phyloP scores from a whole-genome alignment of 2,329 filamentous ascomycete species.

The Verticillium alfalfae region DNA sequence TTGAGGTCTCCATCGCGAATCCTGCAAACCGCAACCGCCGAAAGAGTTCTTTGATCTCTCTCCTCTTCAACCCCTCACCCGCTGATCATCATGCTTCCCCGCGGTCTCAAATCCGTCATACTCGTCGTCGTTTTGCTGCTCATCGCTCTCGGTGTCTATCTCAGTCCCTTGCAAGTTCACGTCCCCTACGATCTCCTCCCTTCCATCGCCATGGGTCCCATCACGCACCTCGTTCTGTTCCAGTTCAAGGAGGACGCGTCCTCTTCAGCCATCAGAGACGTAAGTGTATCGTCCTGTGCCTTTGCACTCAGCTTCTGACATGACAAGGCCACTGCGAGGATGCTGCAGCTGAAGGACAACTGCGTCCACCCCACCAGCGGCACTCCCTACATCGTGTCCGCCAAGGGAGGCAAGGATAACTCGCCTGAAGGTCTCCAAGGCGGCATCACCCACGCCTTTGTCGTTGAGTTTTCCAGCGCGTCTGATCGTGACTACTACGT shows the following conservation, averaged over 20 bases:
- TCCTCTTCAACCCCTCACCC: neutral
- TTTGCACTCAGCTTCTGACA: neutral
- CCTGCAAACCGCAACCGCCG: neutral
- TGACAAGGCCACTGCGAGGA: neutral
- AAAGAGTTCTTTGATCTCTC: neutral
- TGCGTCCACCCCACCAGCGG: conserved; percentile 58
- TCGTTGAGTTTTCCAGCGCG: conserved; percentile 59
- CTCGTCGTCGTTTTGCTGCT: neutral
- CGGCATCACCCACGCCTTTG: conserved; percentile 64
- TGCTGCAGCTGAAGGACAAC: conserved; percentile 45
- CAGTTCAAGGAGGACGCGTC: conserved; percentile 51
- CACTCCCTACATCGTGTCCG: conserved; percentile 53
- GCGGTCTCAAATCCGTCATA: neutral
- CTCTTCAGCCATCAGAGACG: conserved; percentile 47
- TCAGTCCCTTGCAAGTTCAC: neutral
- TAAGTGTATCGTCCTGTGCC: conserved; percentile 24
- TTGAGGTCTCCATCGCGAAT: neutral
- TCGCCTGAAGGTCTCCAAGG: conserved; percentile 55
- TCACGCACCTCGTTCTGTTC: conserved; percentile 66
- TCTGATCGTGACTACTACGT: conserved; percentile 67
- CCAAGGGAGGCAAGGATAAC: conserved; percentile 56
- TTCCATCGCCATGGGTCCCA: conserved; percentile 19
- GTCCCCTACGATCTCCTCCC: neutral
- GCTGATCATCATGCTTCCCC: neutral
- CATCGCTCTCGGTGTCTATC: neutral